A percentile compares a stretch with the other conserved stretches of the same genome.
Evolutionary conservation across 2,329 filamentous ascomycete genomes (phyloP).

Genomic region (Fusarium sp.): DNA sequence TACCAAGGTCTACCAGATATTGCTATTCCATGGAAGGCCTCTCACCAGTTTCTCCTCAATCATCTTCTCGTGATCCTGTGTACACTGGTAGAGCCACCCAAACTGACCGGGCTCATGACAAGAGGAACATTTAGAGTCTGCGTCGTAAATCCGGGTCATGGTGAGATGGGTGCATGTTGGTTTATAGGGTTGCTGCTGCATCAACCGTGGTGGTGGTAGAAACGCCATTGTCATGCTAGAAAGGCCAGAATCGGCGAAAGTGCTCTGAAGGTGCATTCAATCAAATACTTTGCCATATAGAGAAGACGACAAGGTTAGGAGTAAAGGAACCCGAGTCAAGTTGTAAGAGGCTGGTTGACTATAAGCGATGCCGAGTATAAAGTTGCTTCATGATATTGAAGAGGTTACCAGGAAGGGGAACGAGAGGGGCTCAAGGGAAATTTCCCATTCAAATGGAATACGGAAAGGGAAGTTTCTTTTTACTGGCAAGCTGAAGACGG

Average conservation of each 20-base stretch:
- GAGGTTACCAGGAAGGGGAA: not conserved
- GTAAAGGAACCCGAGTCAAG: not conserved
- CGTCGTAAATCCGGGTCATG: conserved; percentile 71
- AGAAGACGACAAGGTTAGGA: not conserved
- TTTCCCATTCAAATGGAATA: not conserved
- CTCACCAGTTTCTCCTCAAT: conserved; percentile 44
- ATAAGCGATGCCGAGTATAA: conserved; percentile 20
- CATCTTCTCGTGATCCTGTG: conserved; percentile 65
- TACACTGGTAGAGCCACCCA: conserved; percentile 80
- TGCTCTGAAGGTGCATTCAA: not conserved
- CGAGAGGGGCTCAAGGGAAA: not conserved
- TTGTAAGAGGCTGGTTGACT: not conserved
- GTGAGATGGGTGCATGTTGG: conserved; percentile 71
- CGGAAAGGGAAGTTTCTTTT: not conserved
- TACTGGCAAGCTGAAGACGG: not conserved
- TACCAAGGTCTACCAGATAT: not conserved
- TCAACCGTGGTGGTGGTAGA: conserved; percentile 11
- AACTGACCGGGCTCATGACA: conserved; percentile 66
- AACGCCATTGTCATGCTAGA: conserved; percentile 22
- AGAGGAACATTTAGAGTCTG: conserved; percentile 61
- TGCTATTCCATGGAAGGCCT: conserved; percentile 26
- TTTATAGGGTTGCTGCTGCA: conserved; percentile 36
- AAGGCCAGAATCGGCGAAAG: not conserved
- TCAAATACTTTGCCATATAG: not conserved
- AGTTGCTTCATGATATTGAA: conserved; percentile 7